phyloP scores from a whole-genome alignment of 495 filamentous ascomycete genomes.

The Hyaloscypha bicolor region DNA sequence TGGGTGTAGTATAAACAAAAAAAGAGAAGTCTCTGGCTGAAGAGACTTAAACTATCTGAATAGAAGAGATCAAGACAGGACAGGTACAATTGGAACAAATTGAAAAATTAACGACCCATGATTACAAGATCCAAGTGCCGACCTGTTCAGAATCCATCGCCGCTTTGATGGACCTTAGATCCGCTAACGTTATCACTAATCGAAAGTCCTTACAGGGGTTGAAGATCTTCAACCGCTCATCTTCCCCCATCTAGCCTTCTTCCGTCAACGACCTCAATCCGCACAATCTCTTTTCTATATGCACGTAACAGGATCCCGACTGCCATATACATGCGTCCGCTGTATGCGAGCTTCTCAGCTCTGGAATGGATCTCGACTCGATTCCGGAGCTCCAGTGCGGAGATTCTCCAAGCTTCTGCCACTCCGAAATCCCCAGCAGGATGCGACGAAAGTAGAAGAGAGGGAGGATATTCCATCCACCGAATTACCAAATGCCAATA shows the following conservation, averaged over 20 bases:
- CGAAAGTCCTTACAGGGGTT: conserved; percentile 11
- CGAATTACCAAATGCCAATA: background rate
- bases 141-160: no score
- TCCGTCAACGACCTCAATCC: no score
- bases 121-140: no score
- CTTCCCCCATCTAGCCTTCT: conserved; percentile 5
- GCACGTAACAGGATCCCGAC: conserved; percentile 19
- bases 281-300: conserved; percentile 21
- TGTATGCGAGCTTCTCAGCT: conserved; percentile 26
- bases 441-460: conserved; percentile 15
- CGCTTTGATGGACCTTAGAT: no score
- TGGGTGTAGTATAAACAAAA: no score
- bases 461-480: background rate
- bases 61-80: no score
- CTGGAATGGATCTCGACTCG: conserved; percentile 15
- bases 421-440: conserved; percentile 18
- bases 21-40: no score
- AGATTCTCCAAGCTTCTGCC: conserved; percentile 23
- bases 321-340: conserved; percentile 27
- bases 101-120: no score
- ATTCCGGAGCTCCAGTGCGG: background rate
- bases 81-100: no score
- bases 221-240: background rate
- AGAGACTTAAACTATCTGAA: no score
- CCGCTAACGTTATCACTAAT: conserved; percentile 19